Percentiles rank a stretch among this genome's conserved stretches.
Evolutionary conservation across 2,329 filamentous ascomycete species (phyloP).

Genomic region (Colletotrichum noveboracense): DNA sequence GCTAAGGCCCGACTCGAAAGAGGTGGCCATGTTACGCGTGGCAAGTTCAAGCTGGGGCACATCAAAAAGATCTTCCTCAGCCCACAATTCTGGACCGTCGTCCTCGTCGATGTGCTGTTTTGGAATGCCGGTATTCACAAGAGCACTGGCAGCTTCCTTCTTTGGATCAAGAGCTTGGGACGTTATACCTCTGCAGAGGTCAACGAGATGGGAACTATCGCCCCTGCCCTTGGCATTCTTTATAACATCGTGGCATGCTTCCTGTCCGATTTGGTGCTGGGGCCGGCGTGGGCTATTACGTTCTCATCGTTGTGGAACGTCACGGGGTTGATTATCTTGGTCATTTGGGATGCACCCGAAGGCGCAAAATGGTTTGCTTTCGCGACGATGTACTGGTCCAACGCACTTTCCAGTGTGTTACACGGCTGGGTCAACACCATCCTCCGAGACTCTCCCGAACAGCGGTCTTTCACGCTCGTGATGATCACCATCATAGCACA

Average conservation of each 20-base stretch:
- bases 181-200: conserved; percentile 55
- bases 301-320: conserved; percentile 15
- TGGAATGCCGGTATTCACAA: conserved; percentile 54
- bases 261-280: conserved; percentile 11
- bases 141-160: conserved; percentile 37
- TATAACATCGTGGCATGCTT: conserved; percentile 15
- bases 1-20: conserved; percentile 35
- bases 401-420: conserved; percentile 9
- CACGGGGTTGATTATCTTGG: conserved; percentile 41
- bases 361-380: conserved; percentile 58
- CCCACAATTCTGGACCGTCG: conserved; percentile 42
- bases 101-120: conserved; percentile 42
- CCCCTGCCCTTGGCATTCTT: conserved; percentile 4
- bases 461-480: conserved; percentile 16
- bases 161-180: conserved; percentile 45
- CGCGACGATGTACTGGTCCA: conserved; percentile 34
- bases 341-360: conserved; percentile 62
- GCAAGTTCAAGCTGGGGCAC: conserved; percentile 37
- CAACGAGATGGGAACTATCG: conserved; percentile 44
- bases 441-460: conserved; percentile 9
- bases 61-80: conserved; percentile 40
- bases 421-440: conserved; percentile 21
- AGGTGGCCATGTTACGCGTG: conserved; percentile 45
- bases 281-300: conserved; percentile 36
- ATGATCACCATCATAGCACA: conserved; percentile 47